phyloP scores from a whole-genome alignment of 768 basidiomycete genomes.

The Paxillus ammoniavirescens region DNA sequence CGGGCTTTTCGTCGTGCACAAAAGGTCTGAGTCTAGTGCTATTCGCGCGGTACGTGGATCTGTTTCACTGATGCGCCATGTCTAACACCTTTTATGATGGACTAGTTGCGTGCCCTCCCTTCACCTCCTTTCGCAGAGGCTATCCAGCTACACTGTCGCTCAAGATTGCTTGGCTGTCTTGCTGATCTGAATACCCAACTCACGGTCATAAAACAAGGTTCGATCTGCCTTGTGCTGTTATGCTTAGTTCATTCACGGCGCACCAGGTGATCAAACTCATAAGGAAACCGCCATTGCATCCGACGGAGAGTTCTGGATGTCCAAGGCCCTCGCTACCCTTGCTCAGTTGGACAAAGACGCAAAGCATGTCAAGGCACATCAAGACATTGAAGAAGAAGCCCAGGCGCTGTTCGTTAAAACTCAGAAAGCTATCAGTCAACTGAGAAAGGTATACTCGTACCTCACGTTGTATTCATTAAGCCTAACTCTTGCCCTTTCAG shows the following conservation, averaged over 20 bases:
- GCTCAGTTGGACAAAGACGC: conserved; percentile 57
- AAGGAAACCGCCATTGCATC: conserved; percentile 63
- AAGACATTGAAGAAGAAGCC: conserved; percentile 57
- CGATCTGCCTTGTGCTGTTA: conserved; percentile 6
- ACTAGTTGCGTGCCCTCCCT: conserved; percentile 55
- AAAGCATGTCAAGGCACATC: conserved; percentile 61
- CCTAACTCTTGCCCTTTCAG: conserved; percentile 7
- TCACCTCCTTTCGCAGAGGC: conserved; percentile 72
- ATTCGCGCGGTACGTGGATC: conserved; percentile 52
- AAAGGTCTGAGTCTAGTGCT: conserved; percentile 54
- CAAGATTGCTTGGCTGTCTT: conserved; percentile 68
- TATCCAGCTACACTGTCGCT: conserved; percentile 63
- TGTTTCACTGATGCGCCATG: background rate
- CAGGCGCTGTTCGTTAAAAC: conserved; percentile 45
- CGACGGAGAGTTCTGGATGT: conserved; percentile 79
- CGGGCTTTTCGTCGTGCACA: conserved; percentile 36
- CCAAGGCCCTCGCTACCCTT: conserved; percentile 59
- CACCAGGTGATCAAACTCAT: conserved; percentile 43
- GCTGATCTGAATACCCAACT: conserved; percentile 68
- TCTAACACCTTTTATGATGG: conserved; percentile 3
- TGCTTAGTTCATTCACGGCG: conserved; percentile 1
- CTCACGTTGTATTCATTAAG: background rate
- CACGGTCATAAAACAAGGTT: conserved; percentile 52
- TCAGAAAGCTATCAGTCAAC: conserved; percentile 36
- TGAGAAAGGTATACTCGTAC: conserved; percentile 42